Base-by-base conservation (phyloP, 768 basidiomycete genomes). In the Tricholoma furcatifolium region DNA sequence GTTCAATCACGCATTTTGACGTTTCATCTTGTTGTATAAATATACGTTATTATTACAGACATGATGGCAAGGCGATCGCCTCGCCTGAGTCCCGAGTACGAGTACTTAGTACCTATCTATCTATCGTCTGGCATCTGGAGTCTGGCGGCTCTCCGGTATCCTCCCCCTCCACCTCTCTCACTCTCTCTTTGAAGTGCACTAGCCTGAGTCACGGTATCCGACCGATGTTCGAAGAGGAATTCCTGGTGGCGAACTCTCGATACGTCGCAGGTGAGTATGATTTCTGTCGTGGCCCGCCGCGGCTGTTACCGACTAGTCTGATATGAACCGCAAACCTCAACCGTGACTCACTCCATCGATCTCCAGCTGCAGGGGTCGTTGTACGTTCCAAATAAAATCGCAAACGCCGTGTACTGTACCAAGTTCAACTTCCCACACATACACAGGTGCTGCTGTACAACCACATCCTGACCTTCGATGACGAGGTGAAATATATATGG, bases 401-500 rank as follows among this genome's bases (percentile, higher is more conserved):
- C n/a, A n/a, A n/a, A n/a, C n/a, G n/a, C n/a, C n/a, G n/a, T n/a
- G n/a, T n/a, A n/a, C n/a, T n/a, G n/a, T n/a, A n/a, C n/a, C n/a
- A n/a, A n/a, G n/a, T n/a, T n/a, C n/a, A n/a, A n/a, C n/a, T n/a
- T n/a, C n/a, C n/a, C n/a, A n/a, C 27, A n/a, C 11, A 36, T 8
- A 38, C 21, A 20, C 55, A 71, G 73, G 57, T 70, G 12, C 54
- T 77, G 6, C 43, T 78, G 4, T 78, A 76, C 53, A 74, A 79
- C 55, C 74, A 78, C 47, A 18, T 69, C 21, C 53, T 78, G 31
- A 69, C 74, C 2, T 63, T 78, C 21, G 53, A 59, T 6, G 70
- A 75, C 32, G 78, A 78, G 56, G 65, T 77, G 24, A 52, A 63
- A 34, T 65, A 70, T 43, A 65, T 78, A 17, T 79, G 77, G 75